Evolutionary conservation across 208 protist genomes (phyloP).

Genomic region (Leishmania martiniquensis): DNA sequence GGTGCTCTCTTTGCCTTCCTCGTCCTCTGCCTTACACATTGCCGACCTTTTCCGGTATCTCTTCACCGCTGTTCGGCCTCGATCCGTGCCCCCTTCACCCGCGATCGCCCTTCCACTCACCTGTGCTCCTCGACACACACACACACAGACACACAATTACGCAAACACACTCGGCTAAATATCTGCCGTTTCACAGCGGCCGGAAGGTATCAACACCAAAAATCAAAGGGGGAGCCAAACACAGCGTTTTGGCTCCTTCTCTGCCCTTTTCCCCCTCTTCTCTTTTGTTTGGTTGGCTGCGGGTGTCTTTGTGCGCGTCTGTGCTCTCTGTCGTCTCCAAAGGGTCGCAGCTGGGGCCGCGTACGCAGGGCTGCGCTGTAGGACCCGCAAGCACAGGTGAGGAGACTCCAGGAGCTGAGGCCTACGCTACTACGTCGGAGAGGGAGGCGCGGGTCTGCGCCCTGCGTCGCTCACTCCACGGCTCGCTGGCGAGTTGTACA

Average conservation of each 20-base stretch:
- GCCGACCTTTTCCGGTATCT: neutral
- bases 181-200: too few relatives aligned
- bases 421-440: neutral
- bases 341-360: neutral
- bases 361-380: neutral
- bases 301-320: neutral
- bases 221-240: neutral
- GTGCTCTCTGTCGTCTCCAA: neutral
- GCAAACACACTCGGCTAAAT: too few relatives aligned
- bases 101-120: neutral
- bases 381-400: neutral
- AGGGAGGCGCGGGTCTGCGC: neutral
- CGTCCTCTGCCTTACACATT: neutral
- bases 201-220: neutral
- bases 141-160: neutral
- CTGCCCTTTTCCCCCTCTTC: neutral
- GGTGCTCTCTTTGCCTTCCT: neutral
- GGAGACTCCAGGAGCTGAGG: neutral
- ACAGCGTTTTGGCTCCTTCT: neutral
- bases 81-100: neutral
- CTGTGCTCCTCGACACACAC: neutral
- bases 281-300: neutral
- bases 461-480: too few relatives aligned
- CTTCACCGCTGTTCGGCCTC: neutral
- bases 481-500: neutral